These are phyloP conservation scores for Cutaneotrichosporon sp. DNA, from an alignment of 1,284 basidiomycete genomes.

Conservation along the genomic window DNA sequence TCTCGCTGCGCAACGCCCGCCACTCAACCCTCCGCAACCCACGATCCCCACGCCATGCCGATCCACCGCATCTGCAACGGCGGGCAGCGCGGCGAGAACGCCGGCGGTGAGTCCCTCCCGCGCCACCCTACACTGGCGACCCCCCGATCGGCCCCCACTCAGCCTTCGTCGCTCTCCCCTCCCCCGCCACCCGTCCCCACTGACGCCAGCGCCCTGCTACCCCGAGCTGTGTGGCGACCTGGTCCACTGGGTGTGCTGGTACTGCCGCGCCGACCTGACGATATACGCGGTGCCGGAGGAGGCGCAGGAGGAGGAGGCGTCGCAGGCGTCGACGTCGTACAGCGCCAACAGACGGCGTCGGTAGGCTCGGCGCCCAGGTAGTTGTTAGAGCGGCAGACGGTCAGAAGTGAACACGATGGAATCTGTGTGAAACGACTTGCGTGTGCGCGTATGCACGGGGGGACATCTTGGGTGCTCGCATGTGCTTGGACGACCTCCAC, in stretches of 20 bases:
- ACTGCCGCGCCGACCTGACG: background rate
- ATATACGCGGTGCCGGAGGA: background rate
- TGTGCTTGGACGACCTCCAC: no score
- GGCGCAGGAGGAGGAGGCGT: background rate
- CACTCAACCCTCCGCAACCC: no score
- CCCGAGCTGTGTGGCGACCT: background rate
- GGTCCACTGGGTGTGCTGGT: background rate
- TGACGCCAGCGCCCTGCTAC: conserved; percentile 2
- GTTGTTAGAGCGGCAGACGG: no score
- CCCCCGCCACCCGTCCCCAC: background rate
- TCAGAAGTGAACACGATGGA: no score
- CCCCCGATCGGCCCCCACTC: background rate
- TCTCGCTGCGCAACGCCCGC: background rate
- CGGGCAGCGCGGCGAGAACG: background rate
- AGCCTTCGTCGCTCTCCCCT: background rate
- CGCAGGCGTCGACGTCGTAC: background rate
- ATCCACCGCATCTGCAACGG: background rate
- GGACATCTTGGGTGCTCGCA: no score
- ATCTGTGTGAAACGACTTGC: no score
- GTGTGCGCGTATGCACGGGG: no score
- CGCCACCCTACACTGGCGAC: no score
- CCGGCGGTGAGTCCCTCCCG: background rate
- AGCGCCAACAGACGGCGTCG: no score
- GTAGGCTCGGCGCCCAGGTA: no score
- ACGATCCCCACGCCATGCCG: background rate